Evolutionary conservation across 495 filamentous ascomycete genomes (phyloP), one percentile per base, ranked within the genome.

Genomic region (Staphylotrichum longicolle): DNA sequence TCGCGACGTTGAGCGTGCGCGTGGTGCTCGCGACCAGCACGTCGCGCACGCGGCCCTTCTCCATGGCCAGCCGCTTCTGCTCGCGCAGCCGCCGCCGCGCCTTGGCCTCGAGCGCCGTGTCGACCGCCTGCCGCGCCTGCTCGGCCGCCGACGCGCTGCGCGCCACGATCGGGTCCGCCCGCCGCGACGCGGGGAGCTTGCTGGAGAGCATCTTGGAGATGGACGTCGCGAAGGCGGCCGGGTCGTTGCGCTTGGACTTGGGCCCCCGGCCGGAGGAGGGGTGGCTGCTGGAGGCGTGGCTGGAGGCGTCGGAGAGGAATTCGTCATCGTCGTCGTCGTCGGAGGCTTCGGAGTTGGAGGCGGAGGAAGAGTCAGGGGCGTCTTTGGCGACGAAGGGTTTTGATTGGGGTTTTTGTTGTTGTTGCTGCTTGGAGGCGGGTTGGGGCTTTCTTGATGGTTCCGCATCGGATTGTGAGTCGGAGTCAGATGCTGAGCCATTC

Each of bases 131-230:
- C 34, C 82, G 81, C 52, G 82, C 82, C 0, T 86, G 83, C 51
- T 88, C 82, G 4, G 85, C 81, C 0, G 91, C 91, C 35, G 78
- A 76, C 48, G 79, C 81, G 72, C 85, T 89, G 66, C 94, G 88
- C 5, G 93, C 88, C 10, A 98, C 82, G 33, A 98, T 89, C 0
- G 94, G 95, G 67, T 98, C 95, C 46, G 83, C 79, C 20, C 93
- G 89, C 61, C 89, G 87, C 12, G 87, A 82, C 7, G 83, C 86
- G 0, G 92, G 86, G 3, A 98, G 80, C 76, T 98, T 98, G 57
- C 89, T 89, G 37, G 83, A 80, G 27, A 98, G 82, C 75, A 98
- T 98, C 69, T 91, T 91, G 65, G 87, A 85, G 69, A 98, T 94
- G 44, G 91, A 93, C 30, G 85, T 92, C 7, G 92, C 89, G 77